Percentiles rank a stretch among this genome's conserved stretches.
These are phyloP conservation scores for Asclepias syriaca DNA, from an alignment of 257 asterid species.

Conservation along the genomic window DNA sequence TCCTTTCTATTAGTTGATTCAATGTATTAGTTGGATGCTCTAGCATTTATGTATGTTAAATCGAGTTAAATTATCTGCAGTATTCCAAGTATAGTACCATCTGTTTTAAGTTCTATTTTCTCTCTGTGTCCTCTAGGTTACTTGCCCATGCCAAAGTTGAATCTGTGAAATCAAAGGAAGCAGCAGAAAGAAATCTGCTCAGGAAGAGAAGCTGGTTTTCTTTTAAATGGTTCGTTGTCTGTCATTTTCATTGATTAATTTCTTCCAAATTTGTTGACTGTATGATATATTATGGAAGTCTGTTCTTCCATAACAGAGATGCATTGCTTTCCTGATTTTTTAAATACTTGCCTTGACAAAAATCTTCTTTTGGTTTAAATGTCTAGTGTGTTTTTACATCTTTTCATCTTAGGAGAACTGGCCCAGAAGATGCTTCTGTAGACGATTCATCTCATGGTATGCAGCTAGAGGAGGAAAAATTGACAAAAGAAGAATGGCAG, in stretches of 20 bases:
- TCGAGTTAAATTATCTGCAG: background rate
- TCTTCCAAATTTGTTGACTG: background rate
- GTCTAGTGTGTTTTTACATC: constrained; percentile 12
- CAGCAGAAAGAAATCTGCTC: constrained; percentile 72
- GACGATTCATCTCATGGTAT: constrained; percentile 50
- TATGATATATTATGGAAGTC: background rate
- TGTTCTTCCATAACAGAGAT: background rate
- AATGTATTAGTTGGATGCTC: too few relatives aligned
- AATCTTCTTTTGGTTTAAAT: constrained; percentile 6
- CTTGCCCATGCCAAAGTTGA: constrained; percentile 97
- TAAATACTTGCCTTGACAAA: constrained; percentile 1
- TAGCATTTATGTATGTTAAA: too few relatives aligned
- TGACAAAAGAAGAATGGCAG: constrained; percentile 97
- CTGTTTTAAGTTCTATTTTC: background rate
- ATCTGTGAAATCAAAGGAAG: constrained; percentile 94
- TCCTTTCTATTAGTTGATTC: too few relatives aligned
- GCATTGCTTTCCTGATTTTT: constrained; percentile 7
- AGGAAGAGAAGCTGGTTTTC: constrained; percentile 87
- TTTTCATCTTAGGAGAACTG: constrained; percentile 54
- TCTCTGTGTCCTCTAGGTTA: constrained; percentile 49
- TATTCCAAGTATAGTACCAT: background rate
- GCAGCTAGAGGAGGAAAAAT: constrained; percentile 60
- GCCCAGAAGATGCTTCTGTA: constrained; percentile 53
- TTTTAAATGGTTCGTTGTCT: constrained; percentile 65
- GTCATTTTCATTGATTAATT: constrained; percentile 12